phyloP scores from a whole-genome alignment of 345 rosid species.

The Aquilaria malaccensis region DNA sequence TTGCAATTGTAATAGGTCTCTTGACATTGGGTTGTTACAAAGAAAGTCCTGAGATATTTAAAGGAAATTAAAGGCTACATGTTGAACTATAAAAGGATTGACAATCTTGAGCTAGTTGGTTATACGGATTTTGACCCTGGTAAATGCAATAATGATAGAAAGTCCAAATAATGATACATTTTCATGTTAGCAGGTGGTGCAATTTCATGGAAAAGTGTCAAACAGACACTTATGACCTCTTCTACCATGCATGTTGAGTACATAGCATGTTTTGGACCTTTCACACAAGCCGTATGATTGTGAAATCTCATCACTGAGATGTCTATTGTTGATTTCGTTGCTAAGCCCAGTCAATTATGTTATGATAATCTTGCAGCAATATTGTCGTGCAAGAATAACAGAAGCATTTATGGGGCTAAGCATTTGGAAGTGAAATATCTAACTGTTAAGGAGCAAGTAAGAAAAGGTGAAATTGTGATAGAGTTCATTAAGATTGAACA shows the following conservation, averaged over 20 bases:
- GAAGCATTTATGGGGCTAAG: background rate
- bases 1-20: background rate
- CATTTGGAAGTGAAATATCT: background rate
- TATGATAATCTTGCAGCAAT: background rate
- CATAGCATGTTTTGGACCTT: background rate
- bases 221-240: background rate
- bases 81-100: background rate
- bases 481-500: background rate
- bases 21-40: background rate
- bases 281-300: background rate
- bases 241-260: constrained; percentile 8
- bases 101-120: background rate
- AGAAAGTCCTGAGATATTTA: background rate
- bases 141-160: background rate
- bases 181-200: constrained; percentile 5
- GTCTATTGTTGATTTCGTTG: background rate
- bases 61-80: background rate
- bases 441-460: background rate
- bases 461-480: background rate
- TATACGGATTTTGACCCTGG: background rate
- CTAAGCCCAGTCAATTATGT: background rate
- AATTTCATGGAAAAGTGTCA: constrained; percentile 9
- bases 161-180: constrained; percentile 2
- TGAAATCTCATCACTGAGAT: background rate
- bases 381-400: constrained; percentile 3